phyloP scores from a whole-genome alignment of 352 stramenopile genomes.

The Pythium sp. region DNA sequence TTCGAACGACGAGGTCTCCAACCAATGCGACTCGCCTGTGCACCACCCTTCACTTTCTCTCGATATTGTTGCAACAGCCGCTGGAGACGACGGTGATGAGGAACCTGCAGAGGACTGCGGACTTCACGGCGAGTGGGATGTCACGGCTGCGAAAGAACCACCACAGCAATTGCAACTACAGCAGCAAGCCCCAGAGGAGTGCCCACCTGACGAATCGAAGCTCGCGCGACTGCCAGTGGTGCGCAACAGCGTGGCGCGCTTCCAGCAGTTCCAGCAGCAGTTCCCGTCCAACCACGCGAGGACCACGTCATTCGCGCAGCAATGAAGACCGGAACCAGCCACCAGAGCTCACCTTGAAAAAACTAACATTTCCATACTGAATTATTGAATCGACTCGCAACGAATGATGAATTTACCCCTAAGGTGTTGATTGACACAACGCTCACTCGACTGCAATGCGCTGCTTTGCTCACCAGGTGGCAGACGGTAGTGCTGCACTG shows the following conservation, averaged over 20 bases:
- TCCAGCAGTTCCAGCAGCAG: slow-evolving; percentile 55
- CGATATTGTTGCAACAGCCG: not conserved
- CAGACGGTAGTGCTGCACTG: no score
- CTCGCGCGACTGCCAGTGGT: slow-evolving; percentile 18
- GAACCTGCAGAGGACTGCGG: not conserved
- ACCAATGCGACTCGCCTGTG: slow-evolving; percentile 46
- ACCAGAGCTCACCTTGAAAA: slow-evolving; percentile 1
- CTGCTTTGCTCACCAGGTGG: no score
- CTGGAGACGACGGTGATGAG: not conserved
- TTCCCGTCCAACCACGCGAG: slow-evolving; percentile 43
- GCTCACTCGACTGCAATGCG: no score
- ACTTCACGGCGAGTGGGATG: slow-evolving; percentile 15
- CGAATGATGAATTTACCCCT: no score
- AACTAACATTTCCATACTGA: no score
- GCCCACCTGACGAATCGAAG: slow-evolving; percentile 12
- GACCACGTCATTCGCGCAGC: not conserved
- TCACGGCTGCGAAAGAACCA: slow-evolving; percentile 8
- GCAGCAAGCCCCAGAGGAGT: slow-evolving; percentile 22
- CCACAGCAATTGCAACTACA: not conserved
- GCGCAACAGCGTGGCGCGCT: slow-evolving; percentile 22
- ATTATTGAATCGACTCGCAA: no score
- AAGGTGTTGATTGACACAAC: no score
- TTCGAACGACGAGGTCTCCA: slow-evolving; percentile 28
- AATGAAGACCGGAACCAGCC: not conserved
- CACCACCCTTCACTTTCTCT: not conserved